Base-by-base conservation (phyloP, 306 rosid genomes). In the Morella rubra region DNA sequence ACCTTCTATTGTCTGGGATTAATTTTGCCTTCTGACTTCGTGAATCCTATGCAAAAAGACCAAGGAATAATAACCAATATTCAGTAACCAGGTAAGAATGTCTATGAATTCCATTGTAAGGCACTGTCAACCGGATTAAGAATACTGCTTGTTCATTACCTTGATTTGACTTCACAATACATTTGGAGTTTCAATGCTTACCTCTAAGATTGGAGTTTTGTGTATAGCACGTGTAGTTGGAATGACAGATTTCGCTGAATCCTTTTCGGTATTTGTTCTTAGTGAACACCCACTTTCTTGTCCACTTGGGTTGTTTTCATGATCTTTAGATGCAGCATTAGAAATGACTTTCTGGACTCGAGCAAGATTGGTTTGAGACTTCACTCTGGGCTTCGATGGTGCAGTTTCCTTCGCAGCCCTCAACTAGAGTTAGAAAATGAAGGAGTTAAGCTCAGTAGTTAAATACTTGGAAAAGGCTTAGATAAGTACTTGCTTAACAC, bases 1-100 rank as follows among this genome's bases (percentile, higher is more conserved):
- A 92, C 97, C 96, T 85, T 83, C 49, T 85, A 65, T 40, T 82
- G n/a, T 78, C 86, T 46, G 58, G 55, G 67, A 47, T 51, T 53
- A 67, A 71, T 54, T 85, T 90, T 61, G 71, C 79, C 70, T 82
- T 81, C 62, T 6, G 50, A 64, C 45, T 71, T 83, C 44, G 81
- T 66, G 87, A 85, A 72, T 84, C 91, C 97, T 90, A 87, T 67
- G 78, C 22, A 75, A 11, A 10, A 51, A 72, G 56, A 51, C 24
- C 69, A 27, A 66, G 71, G 50, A 66, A 66, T 66, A 44, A 42
- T 65, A 75, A 58, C 53, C 14, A 44, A 19, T 67, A 42, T 22
- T 54, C 45, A 47, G 76, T 56, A 79, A 19, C 50, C 41, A 50
- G 0, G 62, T 6, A 37, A 32, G 3, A 61, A 37, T 14, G 68